Evolutionary conservation across 2,329 filamentous ascomycete species (phyloP).

Genomic region (Leptodontidium sp.): DNA sequence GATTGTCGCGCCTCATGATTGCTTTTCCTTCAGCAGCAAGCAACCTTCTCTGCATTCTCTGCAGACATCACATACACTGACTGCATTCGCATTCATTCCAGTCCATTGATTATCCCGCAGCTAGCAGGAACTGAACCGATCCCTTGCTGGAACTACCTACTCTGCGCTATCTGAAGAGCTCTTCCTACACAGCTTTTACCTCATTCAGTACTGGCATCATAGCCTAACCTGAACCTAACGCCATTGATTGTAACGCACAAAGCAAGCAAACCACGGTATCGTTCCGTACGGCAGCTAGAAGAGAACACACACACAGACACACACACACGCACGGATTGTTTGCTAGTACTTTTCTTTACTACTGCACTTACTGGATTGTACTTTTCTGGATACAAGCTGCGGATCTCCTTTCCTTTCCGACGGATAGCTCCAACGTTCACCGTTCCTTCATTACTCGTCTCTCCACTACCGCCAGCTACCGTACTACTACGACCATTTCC

Average conservation of each 20-base stretch:
- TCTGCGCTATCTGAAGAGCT: no score
- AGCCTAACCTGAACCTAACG: no score
- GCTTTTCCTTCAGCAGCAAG: conserved; percentile 17
- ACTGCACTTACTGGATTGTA: no score
- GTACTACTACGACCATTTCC: neutral
- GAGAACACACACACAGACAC: no score
- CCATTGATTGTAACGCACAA: neutral
- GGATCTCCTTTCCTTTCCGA: neutral
- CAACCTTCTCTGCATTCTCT: conserved; percentile 12
- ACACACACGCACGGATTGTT: conserved; percentile 1
- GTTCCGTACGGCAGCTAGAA: neutral
- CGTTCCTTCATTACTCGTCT: neutral
- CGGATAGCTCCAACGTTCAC: neutral
- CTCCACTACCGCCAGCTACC: neutral
- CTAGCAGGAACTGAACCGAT: neutral
- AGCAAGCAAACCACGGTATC: neutral
- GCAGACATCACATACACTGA: no score
- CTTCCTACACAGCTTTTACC: no score
- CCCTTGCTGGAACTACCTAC: no score
- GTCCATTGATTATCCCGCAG: conserved; percentile 8
- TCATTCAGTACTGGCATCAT: no score
- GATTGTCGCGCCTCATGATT: conserved; percentile 29
- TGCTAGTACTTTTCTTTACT: neutral
- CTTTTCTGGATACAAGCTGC: neutral
- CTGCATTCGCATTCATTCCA: neutral